Evolutionary conservation across 2,329 filamentous ascomycete genomes (phyloP).

Genomic region (Ampelomyces quisqualis): DNA sequence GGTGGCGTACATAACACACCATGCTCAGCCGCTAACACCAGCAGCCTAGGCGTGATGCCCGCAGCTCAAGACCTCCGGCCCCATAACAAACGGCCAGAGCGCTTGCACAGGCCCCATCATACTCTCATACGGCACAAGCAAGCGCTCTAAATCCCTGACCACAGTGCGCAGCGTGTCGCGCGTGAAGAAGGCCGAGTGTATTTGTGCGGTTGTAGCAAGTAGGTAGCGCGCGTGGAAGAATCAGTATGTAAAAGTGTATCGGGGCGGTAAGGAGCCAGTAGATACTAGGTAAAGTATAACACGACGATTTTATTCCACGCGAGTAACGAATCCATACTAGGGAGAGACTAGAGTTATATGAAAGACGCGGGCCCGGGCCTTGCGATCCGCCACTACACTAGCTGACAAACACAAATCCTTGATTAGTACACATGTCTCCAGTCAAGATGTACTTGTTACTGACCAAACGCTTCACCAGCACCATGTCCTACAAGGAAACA

Average conservation of each 20-base stretch:
- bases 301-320: slow-evolving; percentile 24
- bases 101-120: slow-evolving; percentile 56
- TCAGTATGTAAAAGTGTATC: slow-evolving; percentile 44
- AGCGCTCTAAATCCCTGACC: slow-evolving; percentile 48
- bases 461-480: slow-evolving; percentile 54
- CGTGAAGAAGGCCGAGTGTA: slow-evolving; percentile 56
- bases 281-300: slow-evolving; percentile 32
- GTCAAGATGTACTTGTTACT: slow-evolving; percentile 54
- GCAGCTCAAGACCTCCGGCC: slow-evolving; percentile 42
- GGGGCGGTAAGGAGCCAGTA: slow-evolving; percentile 26
- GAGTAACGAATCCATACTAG: slow-evolving; percentile 1
- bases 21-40: slow-evolving; percentile 29
- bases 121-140: slow-evolving; percentile 54
- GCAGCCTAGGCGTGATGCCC: slow-evolving; percentile 12
- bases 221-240: slow-evolving; percentile 55
- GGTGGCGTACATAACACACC: slow-evolving; percentile 32
- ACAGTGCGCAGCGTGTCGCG: slow-evolving; percentile 44
- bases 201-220: slow-evolving; percentile 53
- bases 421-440: slow-evolving; percentile 44
- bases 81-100: slow-evolving; percentile 48
- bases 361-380: too few species aligned
- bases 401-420: slow-evolving; percentile 25
- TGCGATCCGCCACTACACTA: too few species aligned
- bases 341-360: background rate
- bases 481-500: slow-evolving; percentile 55